Conservation (phyloP, 2,329 filamentous ascomycete genomes). For the Colletotrichum tofieldiae region DNA sequence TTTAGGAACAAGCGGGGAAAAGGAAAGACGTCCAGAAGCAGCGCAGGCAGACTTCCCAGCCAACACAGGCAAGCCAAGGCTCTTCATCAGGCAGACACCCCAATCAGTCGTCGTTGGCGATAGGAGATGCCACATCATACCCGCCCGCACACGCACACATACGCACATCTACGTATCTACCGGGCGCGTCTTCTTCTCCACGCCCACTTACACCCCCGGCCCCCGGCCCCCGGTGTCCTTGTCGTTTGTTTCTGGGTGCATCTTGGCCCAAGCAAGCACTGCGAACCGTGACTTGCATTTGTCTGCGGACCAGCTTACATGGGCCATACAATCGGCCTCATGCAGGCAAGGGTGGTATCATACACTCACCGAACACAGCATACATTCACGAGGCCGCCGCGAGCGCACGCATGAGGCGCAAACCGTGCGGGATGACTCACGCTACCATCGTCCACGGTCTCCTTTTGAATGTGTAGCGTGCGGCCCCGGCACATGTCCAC, state of each 20-base stretch:
- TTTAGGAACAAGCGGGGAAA: neutral
- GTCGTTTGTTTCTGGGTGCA: too few species aligned
- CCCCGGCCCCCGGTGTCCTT: neutral
- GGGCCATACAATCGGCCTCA: neutral
- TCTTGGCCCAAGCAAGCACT: neutral
- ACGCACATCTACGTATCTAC: neutral
- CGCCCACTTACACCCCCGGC: neutral
- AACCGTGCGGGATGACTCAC: conserved; percentile 16
- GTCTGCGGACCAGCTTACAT: neutral
- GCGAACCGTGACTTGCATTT: neutral
- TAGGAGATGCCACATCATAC: neutral
- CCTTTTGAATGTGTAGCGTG: neutral
- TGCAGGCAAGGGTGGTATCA: neutral
- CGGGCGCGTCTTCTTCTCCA: neutral
- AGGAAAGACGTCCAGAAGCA: neutral
- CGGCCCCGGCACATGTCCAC: neutral
- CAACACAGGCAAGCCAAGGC: neutral
- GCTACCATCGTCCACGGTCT: neutral
- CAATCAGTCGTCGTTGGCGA: neutral
- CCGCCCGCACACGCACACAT: too few species aligned
- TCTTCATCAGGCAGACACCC: neutral
- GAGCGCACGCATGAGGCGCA: conserved; percentile 14
- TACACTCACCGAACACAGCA: neutral
- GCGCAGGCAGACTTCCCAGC: neutral
- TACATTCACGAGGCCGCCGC: conserved; percentile 15